Base-by-base conservation (phyloP, 2,329 filamentous ascomycete species). In the Teratosphaeria zuluensis region DNA sequence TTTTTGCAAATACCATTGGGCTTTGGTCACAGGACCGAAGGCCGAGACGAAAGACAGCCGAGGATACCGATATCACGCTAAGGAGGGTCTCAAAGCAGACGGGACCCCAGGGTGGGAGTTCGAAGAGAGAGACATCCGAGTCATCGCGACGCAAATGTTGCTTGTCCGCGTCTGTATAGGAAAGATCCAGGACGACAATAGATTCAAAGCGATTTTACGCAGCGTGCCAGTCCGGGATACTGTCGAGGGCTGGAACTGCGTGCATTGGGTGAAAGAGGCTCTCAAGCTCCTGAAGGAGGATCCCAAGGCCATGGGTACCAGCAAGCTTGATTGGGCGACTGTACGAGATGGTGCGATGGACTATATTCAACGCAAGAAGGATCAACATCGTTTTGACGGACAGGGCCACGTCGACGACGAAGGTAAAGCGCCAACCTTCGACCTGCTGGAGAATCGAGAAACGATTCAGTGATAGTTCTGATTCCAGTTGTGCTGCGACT, bases 211-310 rank as follows among this genome's bases (percentile, higher is more conserved):
- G 1, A 70, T 75, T 30, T 56, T 78, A 5, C 66, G 67, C n/a
- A 38, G 53, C 1, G 63, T 70, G 4, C 71, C 73, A 6, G 59
- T 78, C 6, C 38, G 38, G 16, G 38, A 46, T n/a, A n/a, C 12
- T 14, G 69, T 76, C 48, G 66, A 68, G 7, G 63, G 62, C 51
- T 78, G 74, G 72, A 70, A 69, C n/a, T 77, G 74, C 59, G 71
- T 72, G 5, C 66, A 64, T 4, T 79, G 76, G 76, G 65, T 76
- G 7, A 66, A 63, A 6, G 64, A 72, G n/a, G 76, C 68, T 0
- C 54, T 80, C 16, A 51, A 31, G 0, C 67, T 60, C 19, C 38
- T 46, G 9, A n/a, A 46, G n/a, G 38, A 62, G 4, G 74, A 78
- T 59, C 69, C 71, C 1, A 71, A 64, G 53, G 70, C 67, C 21